A percentile compares a stretch with the other conserved stretches of the same genome.
Evolutionary conservation across 2,329 filamentous ascomycete species (phyloP).

Genomic region (Colletotrichum tropicale): DNA sequence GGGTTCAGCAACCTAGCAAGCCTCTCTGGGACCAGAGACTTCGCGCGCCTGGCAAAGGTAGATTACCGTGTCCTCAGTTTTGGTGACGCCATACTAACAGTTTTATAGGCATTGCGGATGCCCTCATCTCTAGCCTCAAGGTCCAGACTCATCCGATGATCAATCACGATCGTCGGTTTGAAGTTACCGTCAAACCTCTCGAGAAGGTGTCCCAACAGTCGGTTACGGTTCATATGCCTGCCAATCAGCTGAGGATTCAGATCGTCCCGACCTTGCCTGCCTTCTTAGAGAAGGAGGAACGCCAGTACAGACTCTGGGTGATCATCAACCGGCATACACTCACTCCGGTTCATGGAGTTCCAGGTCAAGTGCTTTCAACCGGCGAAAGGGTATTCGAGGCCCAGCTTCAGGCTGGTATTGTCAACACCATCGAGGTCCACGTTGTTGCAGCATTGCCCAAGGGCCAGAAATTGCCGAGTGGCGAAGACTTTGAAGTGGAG

Average conservation of each 20-base stretch:
- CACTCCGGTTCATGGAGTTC: slow-evolving; percentile 51
- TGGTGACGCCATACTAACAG: slow-evolving; percentile 24
- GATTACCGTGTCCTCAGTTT: background rate
- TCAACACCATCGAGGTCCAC: slow-evolving; percentile 81
- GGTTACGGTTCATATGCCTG: slow-evolving; percentile 72
- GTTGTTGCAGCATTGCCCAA: slow-evolving; percentile 73
- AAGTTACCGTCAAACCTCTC: slow-evolving; percentile 69
- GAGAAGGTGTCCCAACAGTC: slow-evolving; percentile 72
- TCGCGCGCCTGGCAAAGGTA: slow-evolving; percentile 49
- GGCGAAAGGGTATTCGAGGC: slow-evolving; percentile 77
- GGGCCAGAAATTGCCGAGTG: slow-evolving; percentile 60
- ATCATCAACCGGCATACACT: slow-evolving; percentile 70
- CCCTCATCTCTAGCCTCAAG: slow-evolving; percentile 70
- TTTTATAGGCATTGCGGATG: slow-evolving; percentile 55
- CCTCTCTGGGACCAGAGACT: slow-evolving; percentile 34
- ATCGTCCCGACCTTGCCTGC: slow-evolving; percentile 70
- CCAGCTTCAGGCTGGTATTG: slow-evolving; percentile 66
- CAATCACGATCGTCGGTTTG: slow-evolving; percentile 64
- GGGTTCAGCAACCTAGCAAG: slow-evolving; percentile 36
- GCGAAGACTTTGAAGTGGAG: slow-evolving; percentile 76
- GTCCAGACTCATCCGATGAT: slow-evolving; percentile 73
- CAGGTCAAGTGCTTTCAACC: slow-evolving; percentile 57
- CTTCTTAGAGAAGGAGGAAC: slow-evolving; percentile 61
- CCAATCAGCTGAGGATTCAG: slow-evolving; percentile 72
- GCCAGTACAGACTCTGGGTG: slow-evolving; percentile 80